These are phyloP conservation scores for Corynascus novoguineensis DNA, from an alignment of 495 filamentous ascomycete genomes.

Conservation along the genomic window DNA sequence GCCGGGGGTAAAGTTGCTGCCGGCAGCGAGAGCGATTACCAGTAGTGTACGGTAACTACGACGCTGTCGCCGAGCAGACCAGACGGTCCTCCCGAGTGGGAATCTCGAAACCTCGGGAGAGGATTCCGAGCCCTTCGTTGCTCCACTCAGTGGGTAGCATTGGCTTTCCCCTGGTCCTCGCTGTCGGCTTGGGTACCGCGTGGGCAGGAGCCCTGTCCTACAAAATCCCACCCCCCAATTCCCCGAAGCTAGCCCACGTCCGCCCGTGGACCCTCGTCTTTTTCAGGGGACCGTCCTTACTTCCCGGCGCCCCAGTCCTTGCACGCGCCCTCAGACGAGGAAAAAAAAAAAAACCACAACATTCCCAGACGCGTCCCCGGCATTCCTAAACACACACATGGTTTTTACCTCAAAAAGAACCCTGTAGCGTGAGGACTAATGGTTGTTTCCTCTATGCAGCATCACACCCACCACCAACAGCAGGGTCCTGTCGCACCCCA, in stretches of 20 bases:
- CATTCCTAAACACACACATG: slow-evolving; percentile 25
- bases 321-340: slow-evolving; percentile 19
- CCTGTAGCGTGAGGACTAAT: slow-evolving; percentile 40
- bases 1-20: slow-evolving; percentile 19
- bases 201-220: slow-evolving; percentile 38
- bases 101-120: slow-evolving; percentile 40
- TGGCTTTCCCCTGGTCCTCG: slow-evolving; percentile 18
- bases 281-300: slow-evolving; percentile 32
- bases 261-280: slow-evolving; percentile 42
- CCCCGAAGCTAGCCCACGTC: slow-evolving; percentile 40
- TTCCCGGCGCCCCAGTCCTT: slow-evolving; percentile 33
- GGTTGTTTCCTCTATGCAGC: slow-evolving; percentile 52
- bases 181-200: slow-evolving; percentile 26
- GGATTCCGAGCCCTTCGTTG: slow-evolving; percentile 40
- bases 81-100: slow-evolving; percentile 32
- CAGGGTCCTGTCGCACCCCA: slow-evolving; percentile 52
- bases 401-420: slow-evolving; percentile 33
- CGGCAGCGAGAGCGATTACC: slow-evolving; percentile 4
- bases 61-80: slow-evolving; percentile 11
- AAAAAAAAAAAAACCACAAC: slow-evolving; percentile 41
- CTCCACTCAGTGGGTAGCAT: slow-evolving; percentile 33
- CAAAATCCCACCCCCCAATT: slow-evolving; percentile 39
- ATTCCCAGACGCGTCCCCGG: slow-evolving; percentile 38
- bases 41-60: too few species aligned
- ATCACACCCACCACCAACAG: slow-evolving; percentile 55